These are phyloP conservation scores for Mucor circinelloides DNA, from an alignment of 371 early-diverging fungal species.

Conservation along the genomic window DNA sequence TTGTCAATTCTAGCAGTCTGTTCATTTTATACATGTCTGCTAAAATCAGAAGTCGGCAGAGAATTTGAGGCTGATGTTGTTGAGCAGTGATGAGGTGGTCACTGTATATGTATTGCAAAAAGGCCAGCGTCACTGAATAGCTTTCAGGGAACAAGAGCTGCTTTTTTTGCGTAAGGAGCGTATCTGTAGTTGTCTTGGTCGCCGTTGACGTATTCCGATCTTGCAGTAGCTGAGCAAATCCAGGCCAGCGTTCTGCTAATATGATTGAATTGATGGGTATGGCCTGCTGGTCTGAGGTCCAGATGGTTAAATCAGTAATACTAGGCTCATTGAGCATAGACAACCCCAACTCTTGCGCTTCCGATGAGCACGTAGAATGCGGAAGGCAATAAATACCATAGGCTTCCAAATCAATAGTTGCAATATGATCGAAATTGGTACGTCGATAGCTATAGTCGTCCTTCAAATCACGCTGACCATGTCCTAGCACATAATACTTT, in stretches of 20 bases:
- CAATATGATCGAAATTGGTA: slow-evolving; percentile 76
- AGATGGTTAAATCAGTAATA: slow-evolving; percentile 58
- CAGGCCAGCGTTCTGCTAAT: slow-evolving; percentile 69
- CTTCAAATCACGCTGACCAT: slow-evolving; percentile 60
- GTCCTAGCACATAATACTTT: slow-evolving; percentile 66
- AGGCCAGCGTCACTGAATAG: slow-evolving; percentile 58
- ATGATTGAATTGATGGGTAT: slow-evolving; percentile 65
- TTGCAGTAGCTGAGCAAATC: slow-evolving; percentile 50
- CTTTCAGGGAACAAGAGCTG: slow-evolving; percentile 54
- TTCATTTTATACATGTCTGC: slow-evolving; percentile 61
- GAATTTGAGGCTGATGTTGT: slow-evolving; percentile 52
- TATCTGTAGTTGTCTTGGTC: not conserved
- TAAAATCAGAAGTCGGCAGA: slow-evolving; percentile 58
- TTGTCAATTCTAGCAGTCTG: slow-evolving; percentile 52
- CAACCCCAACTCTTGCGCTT: slow-evolving; percentile 52
- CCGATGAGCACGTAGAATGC: slow-evolving; percentile 51
- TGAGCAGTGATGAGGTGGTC: slow-evolving; percentile 61
- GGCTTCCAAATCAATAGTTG: slow-evolving; percentile 71
- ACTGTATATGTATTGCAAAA: slow-evolving; percentile 69
- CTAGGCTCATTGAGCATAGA: slow-evolving; percentile 51
- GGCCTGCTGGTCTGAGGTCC: slow-evolving; percentile 57
- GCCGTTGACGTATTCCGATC: not conserved
- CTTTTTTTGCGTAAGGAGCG: not conserved
- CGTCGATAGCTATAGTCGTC: slow-evolving; percentile 80
- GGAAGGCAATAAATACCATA: slow-evolving; percentile 63